These are phyloP conservation scores for Irpex rosettiformis DNA, from an alignment of 1,284 basidiomycete species.

Conservation along the genomic window DNA sequence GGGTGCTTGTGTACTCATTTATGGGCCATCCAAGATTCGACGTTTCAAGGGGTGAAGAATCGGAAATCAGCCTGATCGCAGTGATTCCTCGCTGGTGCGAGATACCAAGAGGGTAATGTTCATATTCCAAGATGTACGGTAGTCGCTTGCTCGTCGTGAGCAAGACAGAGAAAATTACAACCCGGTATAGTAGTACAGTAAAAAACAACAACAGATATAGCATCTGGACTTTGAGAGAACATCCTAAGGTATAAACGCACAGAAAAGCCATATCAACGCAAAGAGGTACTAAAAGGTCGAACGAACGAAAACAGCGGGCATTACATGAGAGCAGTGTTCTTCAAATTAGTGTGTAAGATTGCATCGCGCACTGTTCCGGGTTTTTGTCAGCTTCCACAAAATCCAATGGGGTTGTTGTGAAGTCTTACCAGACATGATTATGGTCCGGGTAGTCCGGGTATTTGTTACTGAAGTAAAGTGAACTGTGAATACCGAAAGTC, in stretches of 20 bases:
- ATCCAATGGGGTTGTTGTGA: neutral
- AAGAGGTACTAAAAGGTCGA: neutral
- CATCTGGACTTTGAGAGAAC: neutral
- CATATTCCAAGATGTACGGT: slow-evolving; percentile 9
- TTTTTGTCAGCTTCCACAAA: neutral
- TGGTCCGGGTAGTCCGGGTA: slow-evolving; percentile 36
- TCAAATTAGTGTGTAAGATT: slow-evolving; percentile 39
- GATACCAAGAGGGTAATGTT: neutral
- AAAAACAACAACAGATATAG: neutral
- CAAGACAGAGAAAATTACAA: neutral
- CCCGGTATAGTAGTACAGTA: neutral
- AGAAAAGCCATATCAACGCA: too few species aligned
- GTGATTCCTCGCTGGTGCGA: neutral
- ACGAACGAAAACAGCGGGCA: neutral
- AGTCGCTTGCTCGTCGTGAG: neutral
- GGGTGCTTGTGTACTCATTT: slow-evolving; percentile 13
- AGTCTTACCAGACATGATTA: slow-evolving; percentile 38
- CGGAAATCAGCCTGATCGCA: slow-evolving; percentile 1
- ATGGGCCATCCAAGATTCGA: slow-evolving; percentile 3
- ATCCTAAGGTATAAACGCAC: too few species aligned
- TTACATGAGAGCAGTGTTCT: slow-evolving; percentile 30
- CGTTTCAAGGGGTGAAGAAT: neutral
- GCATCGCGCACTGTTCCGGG: slow-evolving; percentile 38
- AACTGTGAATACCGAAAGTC: slow-evolving; percentile 37
- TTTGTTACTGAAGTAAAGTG: slow-evolving; percentile 81